Base-by-base conservation (phyloP, 2,329 filamentous ascomycete genomes). In the Sclerotinia trifoliorum region DNA sequence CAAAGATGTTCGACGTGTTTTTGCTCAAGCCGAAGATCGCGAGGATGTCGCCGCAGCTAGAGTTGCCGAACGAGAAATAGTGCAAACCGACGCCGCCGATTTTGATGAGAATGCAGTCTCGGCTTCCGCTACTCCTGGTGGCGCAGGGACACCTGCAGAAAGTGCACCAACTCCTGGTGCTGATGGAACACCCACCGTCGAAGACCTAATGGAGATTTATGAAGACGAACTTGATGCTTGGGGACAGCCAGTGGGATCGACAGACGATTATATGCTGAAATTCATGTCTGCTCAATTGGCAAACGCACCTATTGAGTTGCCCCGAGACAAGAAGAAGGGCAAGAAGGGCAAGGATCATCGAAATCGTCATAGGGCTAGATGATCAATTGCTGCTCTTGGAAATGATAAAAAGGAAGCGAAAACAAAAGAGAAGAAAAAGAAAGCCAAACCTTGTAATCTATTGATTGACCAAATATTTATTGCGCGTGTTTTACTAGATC, bases 1-100 rank as follows among this genome's bases (percentile, higher is more conserved):
- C 15, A 88, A 89, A 44, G 83, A 88, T 68, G 88, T 91, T 1
- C 86, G 89, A 4, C 86, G 89, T 21, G 92, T 90, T 0, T 88
- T 99, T 44, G 93, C 96, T 74, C 90, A 92, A 72, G 94, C 93
- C 0, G 95, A 99, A 79, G 95, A 99, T 75, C 87, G 87, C 60
- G 95, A 99, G 77, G 95, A 99, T 77, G 92, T 94, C 19, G 89
- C 88, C 35, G 95, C 95, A 0, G 95, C 95, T 2, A 90, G 91
- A 64, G 86, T 91, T 13, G 95, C 95, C 0, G 91, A 96, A 77
- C 95, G 91, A 76, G 95, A 99, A 78, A 90, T 95, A 19, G 85
- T 89, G 58, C 88, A 92, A 74, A 90, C 91, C 32, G 93, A 96
- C 73, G 92, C 94, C 57, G 91, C 88, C 5, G 93, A 96, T 76